Evolutionary conservation across 192 early-diverging fungal genomes (phyloP), one percentile per base, ranked within the genome.

Genomic region (Coemansia sp.): DNA sequence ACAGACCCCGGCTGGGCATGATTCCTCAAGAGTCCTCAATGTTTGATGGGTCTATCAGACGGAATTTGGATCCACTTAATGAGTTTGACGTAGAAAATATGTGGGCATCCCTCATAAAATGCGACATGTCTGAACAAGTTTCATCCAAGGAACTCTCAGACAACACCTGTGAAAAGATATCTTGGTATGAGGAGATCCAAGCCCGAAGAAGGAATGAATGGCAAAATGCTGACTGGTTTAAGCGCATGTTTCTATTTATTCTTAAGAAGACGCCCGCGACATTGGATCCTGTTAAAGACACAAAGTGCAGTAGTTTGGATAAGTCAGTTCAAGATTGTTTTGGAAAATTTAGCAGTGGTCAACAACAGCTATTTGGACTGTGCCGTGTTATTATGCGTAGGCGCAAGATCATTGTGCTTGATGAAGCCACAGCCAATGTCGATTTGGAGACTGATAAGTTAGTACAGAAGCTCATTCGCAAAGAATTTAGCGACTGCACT

Each of bases 1-100:
- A 95, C 35, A 84, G 96, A 13, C 51, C 76, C 33, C 54, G 64
- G 14, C 36, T 78, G 7, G 76, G 72, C 24, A 68, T 68, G 48
- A 88, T 89, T 57, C 87, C 88, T 7, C 88, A 89, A 69, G 90
- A 91, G 39, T 85, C 90, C 3, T 82, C 85, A 2, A 59, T 91
- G 21, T 90, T 91, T 64, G 78, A 71, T 60, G 88, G 89, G 6
- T 81, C 88, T 2, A 67, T 91, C 54, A 77, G 88, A 2, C 67
- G 75, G 50, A 93, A 93, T 70, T 63, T 93, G 41, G 90, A 93
- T 64, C 91, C 90, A 8, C 85, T 90, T 34, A 54, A 70, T 14
- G 41, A 70, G 34, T 70, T 46, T 35, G 45, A 62, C n/a, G 34
- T 64, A 3, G 62, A 70, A 33, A 62, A 64, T 13, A 70, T 70